Conservation (phyloP, 2,329 filamentous ascomycete genomes). For the Arthrinium puccinioides region DNA sequence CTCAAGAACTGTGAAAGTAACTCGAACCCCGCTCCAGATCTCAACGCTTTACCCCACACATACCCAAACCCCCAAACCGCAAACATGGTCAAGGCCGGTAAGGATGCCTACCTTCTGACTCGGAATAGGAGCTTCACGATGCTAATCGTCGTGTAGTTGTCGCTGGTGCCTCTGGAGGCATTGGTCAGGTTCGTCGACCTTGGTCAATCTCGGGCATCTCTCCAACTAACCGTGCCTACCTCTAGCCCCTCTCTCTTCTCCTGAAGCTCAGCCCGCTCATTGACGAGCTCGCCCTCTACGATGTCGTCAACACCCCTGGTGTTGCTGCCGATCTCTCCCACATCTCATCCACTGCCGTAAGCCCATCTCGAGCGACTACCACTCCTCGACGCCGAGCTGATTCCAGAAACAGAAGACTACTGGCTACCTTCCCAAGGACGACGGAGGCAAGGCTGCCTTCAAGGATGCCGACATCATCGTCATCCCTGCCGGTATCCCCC, state of each 20-base stretch:
- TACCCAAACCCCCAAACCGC: constrained; percentile 10
- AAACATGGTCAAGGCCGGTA: constrained; percentile 57
- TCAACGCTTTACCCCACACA: constrained; percentile 1
- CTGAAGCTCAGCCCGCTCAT: constrained; percentile 85
- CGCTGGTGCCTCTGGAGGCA: constrained; percentile 94
- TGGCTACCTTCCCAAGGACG: constrained; percentile 80
- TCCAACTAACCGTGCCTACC: background rate
- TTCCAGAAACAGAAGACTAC: constrained; percentile 59
- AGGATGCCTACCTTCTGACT: constrained; percentile 7
- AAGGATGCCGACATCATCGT: constrained; percentile 93
- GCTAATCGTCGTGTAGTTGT: constrained; percentile 47
- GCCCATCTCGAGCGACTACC: constrained; percentile 19
- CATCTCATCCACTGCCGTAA: constrained; percentile 82
- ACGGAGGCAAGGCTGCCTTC: constrained; percentile 80
- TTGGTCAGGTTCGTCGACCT: constrained; percentile 71
- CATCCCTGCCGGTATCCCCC: constrained; percentile 96
- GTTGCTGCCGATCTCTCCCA: constrained; percentile 95
- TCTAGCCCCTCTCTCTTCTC: constrained; percentile 87
- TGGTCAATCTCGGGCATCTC: constrained; percentile 1
- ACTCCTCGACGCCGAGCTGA: background rate
- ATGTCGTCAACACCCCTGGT: constrained; percentile 98
- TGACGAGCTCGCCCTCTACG: constrained; percentile 91
- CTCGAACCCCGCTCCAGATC: constrained; percentile 1
- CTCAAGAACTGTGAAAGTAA: background rate
- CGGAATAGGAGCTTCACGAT: background rate